Evolutionary conservation across 208 protist genomes (phyloP), one percentile per base, ranked within the genome.

Genomic region (Trypanosoma melophagium): DNA sequence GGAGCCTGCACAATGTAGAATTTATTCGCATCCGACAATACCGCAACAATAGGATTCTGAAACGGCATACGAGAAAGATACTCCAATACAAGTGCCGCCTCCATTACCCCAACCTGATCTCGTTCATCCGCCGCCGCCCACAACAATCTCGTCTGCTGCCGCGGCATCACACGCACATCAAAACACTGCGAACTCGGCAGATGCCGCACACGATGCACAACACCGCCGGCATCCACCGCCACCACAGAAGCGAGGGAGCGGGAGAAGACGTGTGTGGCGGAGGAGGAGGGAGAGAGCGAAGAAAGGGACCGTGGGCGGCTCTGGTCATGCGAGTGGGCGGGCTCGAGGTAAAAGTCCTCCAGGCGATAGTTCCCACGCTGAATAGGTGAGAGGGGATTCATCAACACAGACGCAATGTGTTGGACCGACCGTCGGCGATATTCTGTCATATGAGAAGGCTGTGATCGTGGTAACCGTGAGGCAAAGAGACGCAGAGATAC

Each of bases 1-100:
- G 90, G 90, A 66, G 84, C 77, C 61, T 89, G 80, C 62, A 93
- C 77, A 58, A 95, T 78, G 71, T 93, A 95, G 76, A 88, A 93
- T 38, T 79, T 76, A 58, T 90, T 74, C 60, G 86, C 81, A 65
- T 95, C 87, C 22, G 84, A 81, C 21, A 93, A 69, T 3, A 95
- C 84, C 40, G 86, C 83, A 65, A 83, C 88, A 16, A 95, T 74
- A 31, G 80, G 84, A 0, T 80, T 80, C 54, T 83, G 73, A 51
- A 86, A 92, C 7, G 87, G 90, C 51, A 95, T 66, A 47, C 74
- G 80, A 14, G 90, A 84, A 17, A 80, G 47, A 76, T 95, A 95
- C 66, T 93, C 81, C 76, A 93, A 56, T 66, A 93, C 73, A 45
- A 93, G 83, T 52, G 87, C 79, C 47, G 90, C 83, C 72, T 89